phyloP scores from a whole-genome alignment of 495 filamentous ascomycete genomes.

The Echria macrotheca region DNA sequence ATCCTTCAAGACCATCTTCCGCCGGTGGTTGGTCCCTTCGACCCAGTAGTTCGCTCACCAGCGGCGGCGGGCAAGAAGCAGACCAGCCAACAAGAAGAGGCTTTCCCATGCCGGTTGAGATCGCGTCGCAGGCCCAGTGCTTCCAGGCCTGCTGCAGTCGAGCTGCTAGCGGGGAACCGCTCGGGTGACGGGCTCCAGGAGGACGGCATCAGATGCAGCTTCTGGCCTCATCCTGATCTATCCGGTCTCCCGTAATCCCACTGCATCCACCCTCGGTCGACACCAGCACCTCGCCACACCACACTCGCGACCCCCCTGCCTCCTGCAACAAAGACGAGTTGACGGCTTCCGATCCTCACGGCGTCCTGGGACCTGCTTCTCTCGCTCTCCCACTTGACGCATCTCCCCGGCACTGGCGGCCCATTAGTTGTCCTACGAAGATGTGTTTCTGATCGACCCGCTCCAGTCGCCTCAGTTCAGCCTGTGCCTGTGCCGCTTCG shows the following conservation, averaged over 20 bases:
- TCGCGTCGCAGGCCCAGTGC: slow-evolving; percentile 16
- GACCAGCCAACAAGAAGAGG: slow-evolving; percentile 20
- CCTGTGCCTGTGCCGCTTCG: slow-evolving; percentile 26
- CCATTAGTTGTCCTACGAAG: neutral
- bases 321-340: slow-evolving; percentile 17
- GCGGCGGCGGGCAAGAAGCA: slow-evolving; percentile 17
- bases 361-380: slow-evolving; percentile 25
- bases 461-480: slow-evolving; percentile 18
- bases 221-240: slow-evolving; percentile 3
- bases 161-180: slow-evolving; percentile 10
- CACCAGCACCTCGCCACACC: slow-evolving; percentile 22
- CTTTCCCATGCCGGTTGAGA: slow-evolving; percentile 14
- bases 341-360: no score
- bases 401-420: slow-evolving; percentile 7
- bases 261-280: slow-evolving; percentile 15
- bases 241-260: slow-evolving; percentile 7
- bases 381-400: slow-evolving; percentile 15
- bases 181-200: slow-evolving; percentile 8
- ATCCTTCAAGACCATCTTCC: slow-evolving; percentile 8
- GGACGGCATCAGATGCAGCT: slow-evolving; percentile 14
- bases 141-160: slow-evolving; percentile 14
- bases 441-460: slow-evolving; percentile 16
- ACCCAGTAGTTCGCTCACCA: slow-evolving; percentile 23
- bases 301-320: slow-evolving; percentile 12
- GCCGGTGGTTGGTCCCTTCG: slow-evolving; percentile 21